Evolutionary conservation across 495 filamentous ascomycete genomes (phyloP).

Genomic region (Hypoxylon fragiforme): DNA sequence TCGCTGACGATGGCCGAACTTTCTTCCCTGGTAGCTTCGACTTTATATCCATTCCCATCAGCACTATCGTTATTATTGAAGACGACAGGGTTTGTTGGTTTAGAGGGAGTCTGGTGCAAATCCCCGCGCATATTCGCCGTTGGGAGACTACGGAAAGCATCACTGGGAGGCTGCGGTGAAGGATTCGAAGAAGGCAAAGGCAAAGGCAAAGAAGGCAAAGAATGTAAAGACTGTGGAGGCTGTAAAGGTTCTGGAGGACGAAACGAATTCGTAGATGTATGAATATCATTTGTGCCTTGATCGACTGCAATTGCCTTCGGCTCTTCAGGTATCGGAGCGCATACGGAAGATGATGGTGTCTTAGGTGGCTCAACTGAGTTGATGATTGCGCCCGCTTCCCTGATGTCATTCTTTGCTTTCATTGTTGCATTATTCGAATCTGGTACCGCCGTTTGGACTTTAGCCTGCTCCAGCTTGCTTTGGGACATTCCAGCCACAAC

Average conservation of each 20-base stretch:
- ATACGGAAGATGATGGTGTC: neutral
- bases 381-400: neutral
- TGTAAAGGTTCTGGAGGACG: neutral
- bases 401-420: conserved; percentile 5
- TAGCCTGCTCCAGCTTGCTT: conserved; percentile 38
- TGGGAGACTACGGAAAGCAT: conserved; percentile 2
- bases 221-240: too few relatives aligned
- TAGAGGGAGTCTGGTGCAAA: conserved; percentile 5
- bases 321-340: neutral
- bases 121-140: conserved; percentile 12
- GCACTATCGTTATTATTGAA: neutral
- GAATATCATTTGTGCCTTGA: neutral
- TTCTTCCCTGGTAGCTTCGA: conserved; percentile 14
- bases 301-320: neutral
- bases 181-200: too few relatives aligned
- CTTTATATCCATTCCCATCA: neutral
- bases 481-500: conserved; percentile 21
- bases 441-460: conserved; percentile 47
- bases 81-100: neutral
- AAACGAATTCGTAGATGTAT: neutral
- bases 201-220: too few relatives aligned
- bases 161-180: conserved; percentile 1
- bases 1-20: conserved; percentile 10
- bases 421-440: conserved; percentile 35
- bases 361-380: conserved; percentile 1